These are phyloP conservation scores for Coemansia sp. DNA, from an alignment of 192 early-diverging fungal genomes.

Conservation along the genomic window DNA sequence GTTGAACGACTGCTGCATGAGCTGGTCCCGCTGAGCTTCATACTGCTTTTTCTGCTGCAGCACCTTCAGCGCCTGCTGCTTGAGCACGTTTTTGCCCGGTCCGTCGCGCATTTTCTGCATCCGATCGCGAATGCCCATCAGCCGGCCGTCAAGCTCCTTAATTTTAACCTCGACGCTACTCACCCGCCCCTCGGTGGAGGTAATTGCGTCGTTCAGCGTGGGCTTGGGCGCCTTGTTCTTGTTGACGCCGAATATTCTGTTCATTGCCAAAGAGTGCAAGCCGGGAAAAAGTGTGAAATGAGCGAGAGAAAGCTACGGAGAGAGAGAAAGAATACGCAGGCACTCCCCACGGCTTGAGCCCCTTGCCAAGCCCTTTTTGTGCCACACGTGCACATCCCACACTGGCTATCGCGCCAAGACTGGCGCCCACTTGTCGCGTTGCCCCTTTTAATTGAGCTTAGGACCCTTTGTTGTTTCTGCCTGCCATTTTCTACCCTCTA, in stretches of 20 bases:
- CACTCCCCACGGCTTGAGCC: too few species aligned
- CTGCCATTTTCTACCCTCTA: background rate
- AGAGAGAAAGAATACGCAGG: background rate
- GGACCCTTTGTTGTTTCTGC: background rate
- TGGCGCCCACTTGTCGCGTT: too few species aligned
- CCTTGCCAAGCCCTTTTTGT: background rate
- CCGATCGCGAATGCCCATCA: conserved; percentile 86
- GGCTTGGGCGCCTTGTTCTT: conserved; percentile 82
- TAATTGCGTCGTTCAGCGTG: conserved; percentile 83
- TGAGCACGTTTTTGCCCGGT: conserved; percentile 84
- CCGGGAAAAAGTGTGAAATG: background rate
- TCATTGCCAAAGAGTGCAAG: too few species aligned
- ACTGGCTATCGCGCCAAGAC: background rate
- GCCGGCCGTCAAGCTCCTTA: conserved; percentile 87
- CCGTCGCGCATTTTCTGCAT: conserved; percentile 92
- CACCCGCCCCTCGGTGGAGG: conserved; percentile 75
- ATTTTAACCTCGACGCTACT: conserved; percentile 92
- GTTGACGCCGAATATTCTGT: conserved; percentile 87
- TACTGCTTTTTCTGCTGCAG: conserved; percentile 92
- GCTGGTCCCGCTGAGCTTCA: conserved; percentile 88
- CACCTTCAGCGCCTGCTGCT: conserved; percentile 85
- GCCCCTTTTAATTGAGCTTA: too few species aligned
- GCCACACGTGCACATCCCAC: background rate
- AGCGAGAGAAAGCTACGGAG: background rate
- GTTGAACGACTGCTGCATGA: conserved; percentile 96